phyloP scores from a whole-genome alignment of 2,329 filamentous ascomycete species.

The Cladophialophora yegresii region DNA sequence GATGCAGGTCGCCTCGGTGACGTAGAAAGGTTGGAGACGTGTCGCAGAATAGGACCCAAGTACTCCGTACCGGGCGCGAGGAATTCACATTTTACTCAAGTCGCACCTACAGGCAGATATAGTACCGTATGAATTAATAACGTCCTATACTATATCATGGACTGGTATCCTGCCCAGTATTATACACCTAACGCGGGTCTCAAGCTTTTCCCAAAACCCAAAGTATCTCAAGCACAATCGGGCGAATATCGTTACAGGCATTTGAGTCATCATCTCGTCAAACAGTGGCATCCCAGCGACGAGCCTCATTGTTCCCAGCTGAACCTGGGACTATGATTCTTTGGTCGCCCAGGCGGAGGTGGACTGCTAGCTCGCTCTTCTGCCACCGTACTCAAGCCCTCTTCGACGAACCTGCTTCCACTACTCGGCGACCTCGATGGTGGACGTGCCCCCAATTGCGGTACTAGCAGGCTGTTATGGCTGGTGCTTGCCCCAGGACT shows the following conservation, averaged over 20 bases:
- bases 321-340: conserved; percentile 17
- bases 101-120: background rate
- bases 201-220: background rate
- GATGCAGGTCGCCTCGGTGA: background rate
- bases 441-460: conserved; percentile 29
- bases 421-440: conserved; percentile 31
- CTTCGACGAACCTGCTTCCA: conserved; percentile 35
- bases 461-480: conserved; percentile 22
- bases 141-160: conserved; percentile 7
- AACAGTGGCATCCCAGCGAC: conserved; percentile 3
- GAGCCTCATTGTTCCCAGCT: conserved; percentile 33
- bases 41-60: too few relatives aligned
- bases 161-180: conserved; percentile 12
- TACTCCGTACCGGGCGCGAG: background rate
- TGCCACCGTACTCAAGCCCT: conserved; percentile 29
- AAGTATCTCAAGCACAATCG: conserved; percentile 2
- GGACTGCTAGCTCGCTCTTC: conserved; percentile 22
- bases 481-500: conserved; percentile 12
- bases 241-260: conserved; percentile 13
- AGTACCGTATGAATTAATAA: background rate
- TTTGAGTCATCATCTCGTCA: background rate
- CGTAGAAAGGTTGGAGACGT: conserved; percentile 7
- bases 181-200: conserved; percentile 1
- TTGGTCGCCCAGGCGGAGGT: conserved; percentile 4
- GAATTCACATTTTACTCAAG: background rate